phyloP scores from a whole-genome alignment of 2,329 filamentous ascomycete species.

The Elsinoe necatrix region DNA sequence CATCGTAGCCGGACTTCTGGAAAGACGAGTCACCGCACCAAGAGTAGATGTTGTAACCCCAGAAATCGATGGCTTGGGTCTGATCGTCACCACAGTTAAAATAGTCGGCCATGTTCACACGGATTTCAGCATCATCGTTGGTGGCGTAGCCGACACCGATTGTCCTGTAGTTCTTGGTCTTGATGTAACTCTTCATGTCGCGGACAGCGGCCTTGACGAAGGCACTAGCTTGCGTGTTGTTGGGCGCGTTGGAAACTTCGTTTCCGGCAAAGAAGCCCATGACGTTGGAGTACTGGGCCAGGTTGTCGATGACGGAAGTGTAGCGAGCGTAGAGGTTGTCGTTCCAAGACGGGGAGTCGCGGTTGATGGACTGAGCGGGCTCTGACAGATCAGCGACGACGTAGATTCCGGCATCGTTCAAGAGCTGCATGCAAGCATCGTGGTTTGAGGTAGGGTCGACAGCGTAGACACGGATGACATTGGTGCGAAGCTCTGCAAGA shows the following conservation, averaged over 20 bases:
- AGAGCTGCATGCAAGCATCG: constrained; percentile 70
- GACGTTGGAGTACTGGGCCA: constrained; percentile 78
- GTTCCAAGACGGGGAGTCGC: constrained; percentile 70
- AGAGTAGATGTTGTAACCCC: constrained; percentile 99
- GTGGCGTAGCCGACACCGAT: constrained; percentile 93
- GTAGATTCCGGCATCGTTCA: constrained; percentile 84
- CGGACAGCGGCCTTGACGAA: constrained; percentile 97
- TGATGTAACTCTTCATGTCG: constrained; percentile 93
- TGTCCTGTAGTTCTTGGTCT: constrained; percentile 62
- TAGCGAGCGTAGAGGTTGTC: constrained; percentile 71
- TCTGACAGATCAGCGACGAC: constrained; percentile 85
- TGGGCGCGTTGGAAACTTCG: constrained; percentile 82
- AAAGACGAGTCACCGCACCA: constrained; percentile 89
- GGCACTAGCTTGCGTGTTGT: constrained; percentile 83
- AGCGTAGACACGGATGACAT: constrained; percentile 91
- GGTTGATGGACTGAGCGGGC: constrained; percentile 76
- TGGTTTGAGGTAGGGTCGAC: constrained; percentile 75
- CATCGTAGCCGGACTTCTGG: constrained; percentile 66
- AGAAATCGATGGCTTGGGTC: constrained; percentile 75
- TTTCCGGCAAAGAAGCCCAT: constrained; percentile 98
- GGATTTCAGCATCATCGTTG: constrained; percentile 81
- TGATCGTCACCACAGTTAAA: constrained; percentile 74
- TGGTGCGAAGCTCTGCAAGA: constrained; percentile 70
- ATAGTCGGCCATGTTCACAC: constrained; percentile 75
- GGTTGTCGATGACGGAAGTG: constrained; percentile 69